Evolutionary conservation across 345 rosid genomes (phyloP).

Genomic region (Psidium guajava): DNA sequence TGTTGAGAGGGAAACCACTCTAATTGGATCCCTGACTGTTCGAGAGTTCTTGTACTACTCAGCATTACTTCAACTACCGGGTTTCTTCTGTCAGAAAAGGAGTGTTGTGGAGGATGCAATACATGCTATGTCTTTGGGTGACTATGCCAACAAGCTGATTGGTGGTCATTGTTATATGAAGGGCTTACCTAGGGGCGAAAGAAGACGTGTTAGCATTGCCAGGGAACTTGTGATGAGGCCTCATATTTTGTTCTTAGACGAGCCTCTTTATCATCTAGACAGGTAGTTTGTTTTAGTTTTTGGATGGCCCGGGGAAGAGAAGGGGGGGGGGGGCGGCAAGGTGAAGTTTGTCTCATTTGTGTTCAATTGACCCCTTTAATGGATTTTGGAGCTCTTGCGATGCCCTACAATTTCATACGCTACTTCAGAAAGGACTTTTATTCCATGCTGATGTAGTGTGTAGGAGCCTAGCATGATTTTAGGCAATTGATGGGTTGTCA

Average conservation of each 20-base stretch:
- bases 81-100: slow-evolving; percentile 86
- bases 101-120: slow-evolving; percentile 96
- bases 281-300: slow-evolving; percentile 28
- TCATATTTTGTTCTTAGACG: slow-evolving; percentile 78
- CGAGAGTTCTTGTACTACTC: slow-evolving; percentile 88
- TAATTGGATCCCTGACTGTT: slow-evolving; percentile 89
- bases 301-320: too few species aligned
- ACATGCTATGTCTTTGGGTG: slow-evolving; percentile 86
- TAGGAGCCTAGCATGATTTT: not conserved
- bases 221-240: slow-evolving; percentile 98
- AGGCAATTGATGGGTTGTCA: not conserved
- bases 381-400: not conserved
- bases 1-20: slow-evolving; percentile 73
- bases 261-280: slow-evolving; percentile 97
- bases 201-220: slow-evolving; percentile 96
- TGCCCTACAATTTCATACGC: not conserved
- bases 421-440: not conserved
- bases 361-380: not conserved
- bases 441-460: not conserved
- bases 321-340: not conserved
- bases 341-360: not conserved
- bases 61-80: slow-evolving; percentile 95
- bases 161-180: slow-evolving; percentile 97
- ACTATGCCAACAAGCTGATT: slow-evolving; percentile 86
- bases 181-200: slow-evolving; percentile 85